phyloP scores from a whole-genome alignment of 1,284 basidiomycete genomes.

The Cryptococcus maquisensis region DNA sequence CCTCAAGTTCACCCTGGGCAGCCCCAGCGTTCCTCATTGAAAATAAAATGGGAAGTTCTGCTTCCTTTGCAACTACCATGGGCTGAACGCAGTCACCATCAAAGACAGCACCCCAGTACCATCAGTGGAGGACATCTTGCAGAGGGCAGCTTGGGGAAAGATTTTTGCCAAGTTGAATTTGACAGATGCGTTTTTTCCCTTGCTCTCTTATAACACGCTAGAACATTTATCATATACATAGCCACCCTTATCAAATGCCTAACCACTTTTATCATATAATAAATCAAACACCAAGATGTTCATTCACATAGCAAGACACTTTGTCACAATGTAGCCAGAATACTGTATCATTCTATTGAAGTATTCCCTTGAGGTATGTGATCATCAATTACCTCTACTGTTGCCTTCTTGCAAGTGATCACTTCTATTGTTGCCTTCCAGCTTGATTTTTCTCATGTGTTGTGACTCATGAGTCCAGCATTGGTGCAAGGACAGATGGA shows the following conservation, averaged over 20 bases:
- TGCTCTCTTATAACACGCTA: no score
- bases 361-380: no score
- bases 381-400: no score
- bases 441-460: no score
- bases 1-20: neutral
- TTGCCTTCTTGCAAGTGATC: no score
- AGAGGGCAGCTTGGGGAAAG: neutral
- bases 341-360: no score
- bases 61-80: neutral
- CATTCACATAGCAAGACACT: neutral
- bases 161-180: neutral
- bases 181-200: neutral
- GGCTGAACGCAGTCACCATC: neutral
- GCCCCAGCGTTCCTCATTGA: neutral
- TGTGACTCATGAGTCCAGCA: no score
- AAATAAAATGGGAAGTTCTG: neutral
- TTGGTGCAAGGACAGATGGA: no score
- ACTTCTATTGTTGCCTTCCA: no score
- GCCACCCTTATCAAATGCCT: neutral
- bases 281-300: neutral
- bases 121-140: neutral
- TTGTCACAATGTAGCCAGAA: no score
- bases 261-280: neutral
- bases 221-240: neutral
- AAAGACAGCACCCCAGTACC: neutral